Conservation (phyloP, 257 asterid species). For the Nicotiana undulata region DNA sequence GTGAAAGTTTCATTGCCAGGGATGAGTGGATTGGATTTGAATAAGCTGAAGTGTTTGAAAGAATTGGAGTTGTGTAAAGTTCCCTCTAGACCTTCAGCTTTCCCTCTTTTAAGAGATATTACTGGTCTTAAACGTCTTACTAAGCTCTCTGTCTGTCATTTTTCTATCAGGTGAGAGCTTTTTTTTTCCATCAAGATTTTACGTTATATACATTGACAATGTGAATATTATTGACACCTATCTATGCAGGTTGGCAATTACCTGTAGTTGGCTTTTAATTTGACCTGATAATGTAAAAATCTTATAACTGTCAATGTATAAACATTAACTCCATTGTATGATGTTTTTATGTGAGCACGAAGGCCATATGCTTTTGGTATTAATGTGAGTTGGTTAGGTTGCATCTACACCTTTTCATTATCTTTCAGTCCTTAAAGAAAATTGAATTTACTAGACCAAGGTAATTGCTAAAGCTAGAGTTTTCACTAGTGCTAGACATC, state of each 20-base stretch:
- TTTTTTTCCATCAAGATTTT: not conserved
- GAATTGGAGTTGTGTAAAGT: conserved; percentile 82
- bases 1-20: conserved; percentile 61
- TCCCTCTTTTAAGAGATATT: conserved; percentile 60
- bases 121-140: conserved; percentile 68
- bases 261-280: not conserved
- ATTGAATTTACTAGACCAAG: not conserved
- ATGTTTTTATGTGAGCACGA: not conserved
- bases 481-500: not conserved
- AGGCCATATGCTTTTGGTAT: not conserved
- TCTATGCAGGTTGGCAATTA: not conserved
- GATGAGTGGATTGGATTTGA: conserved; percentile 64
- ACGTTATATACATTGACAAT: not conserved
- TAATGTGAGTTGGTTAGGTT: not conserved
- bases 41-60: conserved; percentile 58
- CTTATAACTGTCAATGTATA: not conserved
- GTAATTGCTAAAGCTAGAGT: not conserved
- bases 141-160: conserved; percentile 81
- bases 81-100: conserved; percentile 65
- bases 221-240: not conserved
- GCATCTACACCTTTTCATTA: not conserved
- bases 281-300: not conserved
- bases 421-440: not conserved
- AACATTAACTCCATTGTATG: not conserved
- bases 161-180: conserved; percentile 66